Percentiles rank a stretch among this genome's conserved stretches.
Evolutionary conservation across 345 rosid genomes (phyloP).

Genomic region (Eucalyptus cloeziana): DNA sequence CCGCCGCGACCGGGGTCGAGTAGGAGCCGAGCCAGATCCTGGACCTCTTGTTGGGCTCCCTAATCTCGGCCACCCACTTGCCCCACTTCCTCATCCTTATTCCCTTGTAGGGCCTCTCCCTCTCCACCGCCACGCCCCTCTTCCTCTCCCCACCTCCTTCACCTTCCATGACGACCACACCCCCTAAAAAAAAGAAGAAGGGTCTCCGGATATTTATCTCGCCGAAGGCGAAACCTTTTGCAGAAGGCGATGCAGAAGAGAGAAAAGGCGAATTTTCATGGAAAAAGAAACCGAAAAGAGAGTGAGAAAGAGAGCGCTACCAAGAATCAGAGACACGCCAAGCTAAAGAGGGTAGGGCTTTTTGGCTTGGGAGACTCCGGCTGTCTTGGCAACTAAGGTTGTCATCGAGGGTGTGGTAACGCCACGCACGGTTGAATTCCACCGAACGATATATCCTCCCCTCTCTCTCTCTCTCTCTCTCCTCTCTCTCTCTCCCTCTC

Average conservation of each 20-base stretch:
- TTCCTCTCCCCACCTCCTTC: not conserved
- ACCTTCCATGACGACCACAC: not conserved
- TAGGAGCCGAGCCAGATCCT: slow-evolving; percentile 98
- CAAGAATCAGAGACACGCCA: not conserved
- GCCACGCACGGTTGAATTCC: slow-evolving; percentile 14
- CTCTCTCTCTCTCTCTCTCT: too few relatives aligned
- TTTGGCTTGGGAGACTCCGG: not conserved
- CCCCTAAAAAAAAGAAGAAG: not conserved
- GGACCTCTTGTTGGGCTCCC: slow-evolving; percentile 93
- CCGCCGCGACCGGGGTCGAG: slow-evolving; percentile 89
- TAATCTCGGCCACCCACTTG: slow-evolving; percentile 98
- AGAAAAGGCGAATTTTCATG: not conserved
- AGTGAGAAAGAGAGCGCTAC: not conserved
- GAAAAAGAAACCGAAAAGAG: not conserved
- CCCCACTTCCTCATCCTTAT: slow-evolving; percentile 99
- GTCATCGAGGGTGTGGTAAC: slow-evolving; percentile 1
- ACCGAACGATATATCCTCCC: not conserved
- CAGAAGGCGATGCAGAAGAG: slow-evolving; percentile 3
- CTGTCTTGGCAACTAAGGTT: not conserved
- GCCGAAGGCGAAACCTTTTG: not conserved
- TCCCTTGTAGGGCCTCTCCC: slow-evolving; percentile 69
- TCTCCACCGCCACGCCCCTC: slow-evolving; percentile 1
- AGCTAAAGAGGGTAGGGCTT: not conserved
- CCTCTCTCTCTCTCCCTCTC: not conserved
- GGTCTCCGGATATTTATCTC: not conserved